Evolutionary conservation across 225 moss, liverwort and hornwort species (phyloP).

Genomic region (Polytrichum commune): DNA sequence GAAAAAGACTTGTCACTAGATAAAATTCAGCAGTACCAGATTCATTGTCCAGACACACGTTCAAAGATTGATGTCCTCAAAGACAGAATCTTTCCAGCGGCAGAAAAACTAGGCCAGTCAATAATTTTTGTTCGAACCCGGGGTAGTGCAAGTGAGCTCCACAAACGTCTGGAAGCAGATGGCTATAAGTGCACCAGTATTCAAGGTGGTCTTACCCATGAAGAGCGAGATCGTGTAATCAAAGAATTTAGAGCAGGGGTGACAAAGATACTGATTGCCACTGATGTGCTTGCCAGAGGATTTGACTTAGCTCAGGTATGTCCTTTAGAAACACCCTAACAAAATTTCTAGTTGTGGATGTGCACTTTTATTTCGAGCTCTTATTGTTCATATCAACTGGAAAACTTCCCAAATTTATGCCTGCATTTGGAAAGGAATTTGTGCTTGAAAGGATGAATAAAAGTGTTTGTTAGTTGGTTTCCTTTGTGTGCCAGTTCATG

Average conservation of each 20-base stretch:
- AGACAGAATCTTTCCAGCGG: constrained; percentile 87
- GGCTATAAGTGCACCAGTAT: constrained; percentile 93
- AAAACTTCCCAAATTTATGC: no score
- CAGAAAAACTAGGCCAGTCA: constrained; percentile 88
- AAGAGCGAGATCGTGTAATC: constrained; percentile 89
- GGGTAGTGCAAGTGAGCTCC: constrained; percentile 81
- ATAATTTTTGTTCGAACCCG: constrained; percentile 92
- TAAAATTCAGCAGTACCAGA: constrained; percentile 91
- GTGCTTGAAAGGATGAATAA: no score
- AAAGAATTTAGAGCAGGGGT: constrained; percentile 84
- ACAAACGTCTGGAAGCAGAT: constrained; percentile 73
- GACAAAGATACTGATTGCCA: constrained; percentile 90
- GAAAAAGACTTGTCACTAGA: constrained; percentile 88
- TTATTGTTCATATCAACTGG: no score
- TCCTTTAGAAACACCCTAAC: background rate
- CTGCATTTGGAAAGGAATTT: no score
- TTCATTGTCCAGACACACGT: constrained; percentile 58
- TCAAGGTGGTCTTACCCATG: constrained; percentile 87
- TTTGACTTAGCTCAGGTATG: constrained; percentile 98
- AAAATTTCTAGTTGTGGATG: no score
- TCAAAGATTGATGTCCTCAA: constrained; percentile 74
- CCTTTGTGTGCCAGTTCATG: no score
- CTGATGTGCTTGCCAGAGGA: constrained; percentile 90
- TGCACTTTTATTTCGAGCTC: no score
- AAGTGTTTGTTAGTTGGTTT: no score